A percentile compares a stretch with the other conserved stretches of the same genome.
Evolutionary conservation across 257 asterid genomes (phyloP).

Genomic region (Jaltomata sinuosa): DNA sequence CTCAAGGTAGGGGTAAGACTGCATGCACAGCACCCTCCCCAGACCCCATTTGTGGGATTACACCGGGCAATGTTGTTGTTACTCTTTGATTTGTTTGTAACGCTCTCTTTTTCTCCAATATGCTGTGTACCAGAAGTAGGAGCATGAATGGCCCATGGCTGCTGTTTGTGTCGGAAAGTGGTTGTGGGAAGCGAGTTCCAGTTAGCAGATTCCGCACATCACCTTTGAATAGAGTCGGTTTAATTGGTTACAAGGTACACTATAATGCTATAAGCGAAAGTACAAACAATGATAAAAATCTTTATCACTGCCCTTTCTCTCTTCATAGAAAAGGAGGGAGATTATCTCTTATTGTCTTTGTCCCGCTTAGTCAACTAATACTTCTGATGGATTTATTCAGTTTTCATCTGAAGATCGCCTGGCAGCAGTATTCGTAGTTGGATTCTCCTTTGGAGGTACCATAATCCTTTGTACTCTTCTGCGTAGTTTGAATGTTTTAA

Average conservation of each 20-base stretch:
- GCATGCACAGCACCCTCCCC: no score
- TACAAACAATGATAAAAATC: neutral
- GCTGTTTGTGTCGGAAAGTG: conserved; percentile 85
- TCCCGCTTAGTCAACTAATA: neutral
- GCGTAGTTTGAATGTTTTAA: neutral
- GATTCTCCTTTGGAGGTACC: conserved; percentile 78
- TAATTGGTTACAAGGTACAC: conserved; percentile 85
- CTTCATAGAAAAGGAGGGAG: neutral
- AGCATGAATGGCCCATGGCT: conserved; percentile 77
- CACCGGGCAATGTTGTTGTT: no score
- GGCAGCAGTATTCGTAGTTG: conserved; percentile 89
- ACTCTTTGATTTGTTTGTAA: neutral
- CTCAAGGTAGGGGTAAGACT: no score
- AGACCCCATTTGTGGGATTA: no score
- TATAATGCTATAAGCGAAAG: neutral
- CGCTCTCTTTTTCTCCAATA: neutral
- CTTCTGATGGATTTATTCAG: conserved; percentile 27
- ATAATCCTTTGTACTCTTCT: neutral
- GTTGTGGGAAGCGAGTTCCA: conserved; percentile 92
- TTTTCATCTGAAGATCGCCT: conserved; percentile 72
- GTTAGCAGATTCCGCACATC: conserved; percentile 63
- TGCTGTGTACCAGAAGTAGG: conserved; percentile 29
- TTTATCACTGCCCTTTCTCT: neutral
- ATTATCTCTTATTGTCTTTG: neutral
- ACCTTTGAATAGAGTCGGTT: conserved; percentile 69